Percentiles rank a stretch among this genome's conserved stretches.
Evolutionary conservation across 2,329 filamentous ascomycete species (phyloP).

Genomic region (Pseudonectria buxi): DNA sequence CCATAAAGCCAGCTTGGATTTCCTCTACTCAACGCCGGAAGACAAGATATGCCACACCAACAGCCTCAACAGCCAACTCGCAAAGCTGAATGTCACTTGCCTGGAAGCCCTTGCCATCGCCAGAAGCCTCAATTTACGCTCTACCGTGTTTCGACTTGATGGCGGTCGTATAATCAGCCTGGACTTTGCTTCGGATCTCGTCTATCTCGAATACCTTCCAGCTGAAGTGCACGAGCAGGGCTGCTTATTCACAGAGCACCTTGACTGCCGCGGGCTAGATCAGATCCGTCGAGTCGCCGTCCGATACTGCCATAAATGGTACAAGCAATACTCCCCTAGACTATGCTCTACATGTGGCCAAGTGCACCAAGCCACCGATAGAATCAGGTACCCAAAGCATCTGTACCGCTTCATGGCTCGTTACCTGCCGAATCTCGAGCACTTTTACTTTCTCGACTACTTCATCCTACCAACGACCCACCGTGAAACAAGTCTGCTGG

Average conservation of each 20-base stretch:
- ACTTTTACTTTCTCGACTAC: constrained; percentile 40
- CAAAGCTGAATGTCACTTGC: constrained; percentile 21
- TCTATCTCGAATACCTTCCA: constrained; percentile 31
- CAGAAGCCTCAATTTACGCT: constrained; percentile 12
- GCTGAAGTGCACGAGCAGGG: constrained; percentile 20
- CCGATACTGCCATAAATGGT: constrained; percentile 37
- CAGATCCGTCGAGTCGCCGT: constrained; percentile 34
- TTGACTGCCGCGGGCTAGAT: constrained; percentile 23
- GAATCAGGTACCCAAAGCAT: constrained; percentile 30
- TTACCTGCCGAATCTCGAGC: constrained; percentile 34
- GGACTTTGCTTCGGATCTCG: constrained; percentile 22
- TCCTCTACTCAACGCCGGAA: constrained; percentile 20
- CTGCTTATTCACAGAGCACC: constrained; percentile 19
- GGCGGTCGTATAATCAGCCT: constrained; percentile 25
- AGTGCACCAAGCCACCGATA: constrained; percentile 19
- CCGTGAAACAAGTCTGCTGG: not conserved
- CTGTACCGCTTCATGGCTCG: constrained; percentile 38
- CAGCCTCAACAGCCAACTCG: constrained; percentile 21
- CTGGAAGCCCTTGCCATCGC: constrained; percentile 19
- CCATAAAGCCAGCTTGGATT: constrained; percentile 15
- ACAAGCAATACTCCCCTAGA: constrained; percentile 17
- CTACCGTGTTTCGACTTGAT: constrained; percentile 18
- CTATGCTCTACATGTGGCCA: constrained; percentile 30
- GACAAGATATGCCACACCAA: constrained; percentile 29
- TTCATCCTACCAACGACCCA: constrained; percentile 27